Evolutionary conservation across 2,329 filamentous ascomycete genomes (phyloP).

Genomic region (Cladobotryum protrusum): DNA sequence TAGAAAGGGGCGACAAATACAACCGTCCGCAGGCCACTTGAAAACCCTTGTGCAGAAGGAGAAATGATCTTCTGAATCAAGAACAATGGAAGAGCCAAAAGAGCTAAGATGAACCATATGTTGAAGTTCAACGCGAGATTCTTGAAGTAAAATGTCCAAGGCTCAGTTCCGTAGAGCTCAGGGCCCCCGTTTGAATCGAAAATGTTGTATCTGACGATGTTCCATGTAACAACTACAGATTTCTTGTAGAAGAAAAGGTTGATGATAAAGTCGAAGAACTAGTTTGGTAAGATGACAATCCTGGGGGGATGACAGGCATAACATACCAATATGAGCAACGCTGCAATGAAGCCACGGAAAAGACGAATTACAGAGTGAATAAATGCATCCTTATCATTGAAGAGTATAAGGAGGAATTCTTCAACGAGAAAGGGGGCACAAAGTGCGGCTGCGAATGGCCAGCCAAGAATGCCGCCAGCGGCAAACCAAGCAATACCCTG

Average conservation of each 20-base stretch:
- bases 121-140: slow-evolving; percentile 95
- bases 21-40: slow-evolving; percentile 67
- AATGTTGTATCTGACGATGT: slow-evolving; percentile 94
- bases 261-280: slow-evolving; percentile 63
- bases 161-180: slow-evolving; percentile 89
- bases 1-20: slow-evolving; percentile 85
- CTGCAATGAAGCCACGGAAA: slow-evolving; percentile 60
- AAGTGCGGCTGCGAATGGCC: slow-evolving; percentile 87
- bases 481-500: slow-evolving; percentile 89
- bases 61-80: slow-evolving; percentile 63
- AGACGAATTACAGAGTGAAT: slow-evolving; percentile 56
- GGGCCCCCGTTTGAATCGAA: slow-evolving; percentile 78
- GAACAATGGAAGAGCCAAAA: slow-evolving; percentile 69
- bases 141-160: slow-evolving; percentile 93
- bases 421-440: slow-evolving; percentile 75
- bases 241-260: slow-evolving; percentile 85
- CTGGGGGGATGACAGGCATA: not conserved
- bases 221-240: slow-evolving; percentile 71
- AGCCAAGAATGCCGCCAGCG: slow-evolving; percentile 76
- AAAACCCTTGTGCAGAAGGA: slow-evolving; percentile 54
- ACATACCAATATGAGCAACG: slow-evolving; percentile 63
- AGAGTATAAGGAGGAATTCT: slow-evolving; percentile 55
- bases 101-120: slow-evolving; percentile 78
- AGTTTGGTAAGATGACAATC: not conserved
- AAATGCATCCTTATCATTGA: slow-evolving; percentile 53